Evolutionary conservation across 495 filamentous ascomycete species (phyloP).

Genomic region (Bryoglossum gracile): DNA sequence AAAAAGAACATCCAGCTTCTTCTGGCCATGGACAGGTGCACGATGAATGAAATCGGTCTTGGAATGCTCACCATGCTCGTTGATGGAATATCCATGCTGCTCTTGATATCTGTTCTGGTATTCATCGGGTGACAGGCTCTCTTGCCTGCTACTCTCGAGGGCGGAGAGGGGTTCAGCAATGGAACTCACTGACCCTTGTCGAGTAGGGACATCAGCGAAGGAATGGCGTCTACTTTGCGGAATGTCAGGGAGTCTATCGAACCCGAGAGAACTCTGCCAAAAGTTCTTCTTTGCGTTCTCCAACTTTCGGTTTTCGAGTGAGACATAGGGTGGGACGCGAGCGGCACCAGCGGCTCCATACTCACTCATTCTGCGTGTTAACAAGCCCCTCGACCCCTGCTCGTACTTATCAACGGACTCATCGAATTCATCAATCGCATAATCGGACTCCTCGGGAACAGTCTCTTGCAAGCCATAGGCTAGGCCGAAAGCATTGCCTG

Average conservation of each 20-base stretch:
- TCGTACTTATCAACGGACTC: conserved; percentile 54
- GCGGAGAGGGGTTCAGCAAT: conserved; percentile 44
- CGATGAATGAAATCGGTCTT: conserved; percentile 3
- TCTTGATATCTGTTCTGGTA: conserved; percentile 21
- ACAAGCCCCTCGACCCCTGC: conserved; percentile 42
- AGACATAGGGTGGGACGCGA: conserved; percentile 47
- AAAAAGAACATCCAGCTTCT: conserved; percentile 1
- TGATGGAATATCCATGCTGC: conserved; percentile 16
- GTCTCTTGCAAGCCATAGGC: conserved; percentile 56
- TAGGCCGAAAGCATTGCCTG: conserved; percentile 43
- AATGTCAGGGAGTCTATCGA: conserved; percentile 59
- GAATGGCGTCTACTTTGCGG: conserved; percentile 91
- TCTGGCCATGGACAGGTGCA: conserved; percentile 4
- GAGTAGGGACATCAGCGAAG: conserved; percentile 78
- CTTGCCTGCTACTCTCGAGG: conserved; percentile 18
- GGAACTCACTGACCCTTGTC: conserved; percentile 63
- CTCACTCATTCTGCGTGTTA: conserved; percentile 52
- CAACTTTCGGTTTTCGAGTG: conserved; percentile 63
- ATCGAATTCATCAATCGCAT: conserved; percentile 62
- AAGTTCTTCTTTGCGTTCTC: conserved; percentile 74
- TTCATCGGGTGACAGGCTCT: conserved; percentile 17
- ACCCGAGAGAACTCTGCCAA: conserved; percentile 85
- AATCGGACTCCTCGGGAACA: conserved; percentile 64
- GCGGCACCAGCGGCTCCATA: conserved; percentile 48
- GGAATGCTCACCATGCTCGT: conserved; percentile 27